Evolutionary conservation across 2,329 filamentous ascomycete genomes (phyloP).

Genomic region (Tolypocladium ovalisporum): DNA sequence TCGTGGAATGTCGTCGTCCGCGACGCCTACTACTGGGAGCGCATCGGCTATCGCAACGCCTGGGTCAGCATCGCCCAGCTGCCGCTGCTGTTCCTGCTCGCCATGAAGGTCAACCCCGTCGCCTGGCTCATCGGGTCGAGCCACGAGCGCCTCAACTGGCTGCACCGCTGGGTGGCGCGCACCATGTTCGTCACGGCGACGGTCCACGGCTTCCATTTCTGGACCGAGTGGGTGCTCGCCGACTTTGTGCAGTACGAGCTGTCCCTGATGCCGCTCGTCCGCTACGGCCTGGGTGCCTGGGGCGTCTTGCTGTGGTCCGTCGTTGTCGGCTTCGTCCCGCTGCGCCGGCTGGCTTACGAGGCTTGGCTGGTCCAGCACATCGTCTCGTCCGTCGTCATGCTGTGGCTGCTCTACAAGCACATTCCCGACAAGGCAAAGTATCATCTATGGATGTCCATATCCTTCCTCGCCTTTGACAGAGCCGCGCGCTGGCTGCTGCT

Average conservation of each 20-base stretch:
- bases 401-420: slow-evolving; percentile 54
- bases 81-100: slow-evolving; percentile 51
- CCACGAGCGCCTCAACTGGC: slow-evolving; percentile 62
- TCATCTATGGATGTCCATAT: slow-evolving; percentile 57
- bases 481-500: slow-evolving; percentile 37
- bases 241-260: slow-evolving; percentile 50
- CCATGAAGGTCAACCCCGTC: slow-evolving; percentile 48
- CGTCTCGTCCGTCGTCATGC: slow-evolving; percentile 46
- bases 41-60: slow-evolving; percentile 56
- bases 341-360: slow-evolving; percentile 58
- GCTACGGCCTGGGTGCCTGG: slow-evolving; percentile 59
- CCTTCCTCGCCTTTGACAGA: slow-evolving; percentile 51
- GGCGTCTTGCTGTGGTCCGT: slow-evolving; percentile 54
- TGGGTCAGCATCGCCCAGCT: slow-evolving; percentile 57
- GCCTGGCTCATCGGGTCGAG: slow-evolving; percentile 50
- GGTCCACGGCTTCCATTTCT: slow-evolving; percentile 61
- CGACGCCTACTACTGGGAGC: slow-evolving; percentile 50
- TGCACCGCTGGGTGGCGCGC: slow-evolving; percentile 62
- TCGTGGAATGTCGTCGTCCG: slow-evolving; percentile 32
- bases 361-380: slow-evolving; percentile 60
- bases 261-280: slow-evolving; percentile 50
- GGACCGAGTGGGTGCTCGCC: slow-evolving; percentile 49
- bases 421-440: slow-evolving; percentile 47
- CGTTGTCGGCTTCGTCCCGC: slow-evolving; percentile 49
- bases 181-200: slow-evolving; percentile 58